phyloP scores from a whole-genome alignment of 176 grass and related monocot genomes.

The Lolium perenne region DNA sequence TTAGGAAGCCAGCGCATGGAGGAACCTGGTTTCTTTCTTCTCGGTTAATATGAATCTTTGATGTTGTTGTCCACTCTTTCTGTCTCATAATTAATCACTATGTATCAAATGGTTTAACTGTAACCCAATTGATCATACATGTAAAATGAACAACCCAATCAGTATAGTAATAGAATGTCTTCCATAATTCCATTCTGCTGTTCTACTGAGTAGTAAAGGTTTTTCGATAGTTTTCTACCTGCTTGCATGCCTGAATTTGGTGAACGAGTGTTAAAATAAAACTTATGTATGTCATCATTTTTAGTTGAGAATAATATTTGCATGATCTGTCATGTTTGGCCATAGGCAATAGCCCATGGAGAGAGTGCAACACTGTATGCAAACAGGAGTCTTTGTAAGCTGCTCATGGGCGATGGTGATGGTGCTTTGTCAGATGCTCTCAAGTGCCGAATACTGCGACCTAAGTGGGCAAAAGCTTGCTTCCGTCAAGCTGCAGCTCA shows the following conservation, averaged over 20 bases:
- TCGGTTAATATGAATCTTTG: not conserved
- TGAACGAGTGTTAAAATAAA: not conserved
- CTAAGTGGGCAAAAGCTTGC: constrained; percentile 1
- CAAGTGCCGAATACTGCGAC: not conserved
- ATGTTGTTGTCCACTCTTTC: not conserved
- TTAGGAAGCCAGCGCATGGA: too few species aligned
- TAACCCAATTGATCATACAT: not conserved
- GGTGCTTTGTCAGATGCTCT: constrained; percentile 11
- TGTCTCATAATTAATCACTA: not conserved
- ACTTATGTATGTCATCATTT: not conserved
- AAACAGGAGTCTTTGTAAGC: not conserved
- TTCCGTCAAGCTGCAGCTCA: constrained; percentile 6
- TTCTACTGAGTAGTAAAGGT: not conserved
- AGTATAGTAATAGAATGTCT: not conserved
- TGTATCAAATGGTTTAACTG: not conserved
- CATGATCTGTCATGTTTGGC: not conserved
- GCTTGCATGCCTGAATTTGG: not conserved
- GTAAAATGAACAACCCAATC: constrained; percentile 8
- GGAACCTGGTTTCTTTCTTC: not conserved
- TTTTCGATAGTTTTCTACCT: not conserved
- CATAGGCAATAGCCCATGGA: not conserved
- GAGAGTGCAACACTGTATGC: constrained; percentile 6
- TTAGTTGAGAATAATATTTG: not conserved
- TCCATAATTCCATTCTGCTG: not conserved
- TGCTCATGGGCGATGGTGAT: not conserved